Evolutionary conservation across 345 rosid species (phyloP), one percentile per base, ranked within the genome.

Genomic region (Chamaenerion angustifolium): DNA sequence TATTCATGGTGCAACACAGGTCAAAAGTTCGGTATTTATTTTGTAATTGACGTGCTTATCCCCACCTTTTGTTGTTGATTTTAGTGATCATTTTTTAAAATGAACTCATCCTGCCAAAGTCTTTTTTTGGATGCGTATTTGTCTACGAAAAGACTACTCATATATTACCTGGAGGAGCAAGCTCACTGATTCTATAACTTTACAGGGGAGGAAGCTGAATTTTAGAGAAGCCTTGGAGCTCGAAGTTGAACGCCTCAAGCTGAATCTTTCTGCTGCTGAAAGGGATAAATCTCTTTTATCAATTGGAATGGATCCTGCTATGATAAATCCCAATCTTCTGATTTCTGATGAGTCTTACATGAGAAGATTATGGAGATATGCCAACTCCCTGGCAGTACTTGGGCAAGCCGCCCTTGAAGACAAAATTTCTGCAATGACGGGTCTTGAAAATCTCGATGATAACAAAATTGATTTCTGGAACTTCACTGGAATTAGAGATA

Each of bases 191-290:
- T 1, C 14, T 17, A 4, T 45, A 40, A 52, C 43, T 55, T 71
- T 62, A 45, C 88, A 92, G 98, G 82, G 66, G 62, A 76, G 62
- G 63, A 76, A 72, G 62, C 72, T 87, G 43, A 80, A 78, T 59
- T 87, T 76, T 55, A 52, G 48, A 13, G 88, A 82, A 66, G 82
- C 96, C 61, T 70, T 82, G 87, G 80, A 80, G 69, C 85, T 92
- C 54, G 98, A 92, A 77, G 84, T 92, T 68, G 87, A 87, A 66
- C 82, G 98, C 14, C 80, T 92, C 19, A 76, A 43, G 56, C 78
- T 84, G 66, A 80, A 87, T 80, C 71, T 87, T 53, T 84, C 98
- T 48, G 89, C 95, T 56, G 98, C 96, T 56, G 98, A 87, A 71
- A 81, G 98, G 75, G 95, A 92, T 74, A 92, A 95, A 78, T 87